These are phyloP conservation scores for Thecaphora thlaspeos DNA, from an alignment of 1,284 basidiomycete genomes.

Conservation along the genomic window DNA sequence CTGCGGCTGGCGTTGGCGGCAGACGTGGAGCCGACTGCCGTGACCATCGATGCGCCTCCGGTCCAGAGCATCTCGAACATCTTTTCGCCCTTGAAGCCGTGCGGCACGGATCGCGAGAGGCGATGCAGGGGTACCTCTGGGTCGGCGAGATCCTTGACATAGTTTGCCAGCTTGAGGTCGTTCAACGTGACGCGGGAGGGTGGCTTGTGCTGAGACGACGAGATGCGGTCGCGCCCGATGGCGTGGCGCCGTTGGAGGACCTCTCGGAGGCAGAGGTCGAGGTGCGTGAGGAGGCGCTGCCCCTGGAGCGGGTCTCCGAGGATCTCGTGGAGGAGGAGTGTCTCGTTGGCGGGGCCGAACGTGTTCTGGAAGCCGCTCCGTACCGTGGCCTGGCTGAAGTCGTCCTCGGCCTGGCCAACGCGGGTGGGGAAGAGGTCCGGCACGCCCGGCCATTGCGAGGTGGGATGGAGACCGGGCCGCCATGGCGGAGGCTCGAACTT, in stretches of 20 bases:
- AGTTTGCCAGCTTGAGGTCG: slow-evolving; percentile 80
- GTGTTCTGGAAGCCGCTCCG: slow-evolving; percentile 72
- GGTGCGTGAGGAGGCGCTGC: slow-evolving; percentile 12
- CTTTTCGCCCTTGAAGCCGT: slow-evolving; percentile 87
- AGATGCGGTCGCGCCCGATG: slow-evolving; percentile 13
- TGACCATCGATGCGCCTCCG: slow-evolving; percentile 34
- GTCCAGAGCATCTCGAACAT: slow-evolving; percentile 82
- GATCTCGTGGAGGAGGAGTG: slow-evolving; percentile 64
- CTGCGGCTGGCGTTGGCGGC: neutral
- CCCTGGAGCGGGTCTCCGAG: slow-evolving; percentile 62
- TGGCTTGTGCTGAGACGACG: slow-evolving; percentile 21
- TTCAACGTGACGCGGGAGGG: slow-evolving; percentile 75
- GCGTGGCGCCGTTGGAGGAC: slow-evolving; percentile 29
- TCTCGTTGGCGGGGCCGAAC: slow-evolving; percentile 59
- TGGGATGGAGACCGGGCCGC: slow-evolving; percentile 48
- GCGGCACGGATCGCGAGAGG: slow-evolving; percentile 83
- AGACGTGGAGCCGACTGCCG: too few relatives aligned
- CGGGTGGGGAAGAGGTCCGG: slow-evolving; percentile 81
- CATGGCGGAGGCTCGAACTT: slow-evolving; percentile 39
- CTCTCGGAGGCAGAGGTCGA: slow-evolving; percentile 37
- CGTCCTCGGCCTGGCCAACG: slow-evolving; percentile 80
- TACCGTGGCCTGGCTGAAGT: slow-evolving; percentile 73
- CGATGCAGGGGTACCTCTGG: slow-evolving; percentile 82
- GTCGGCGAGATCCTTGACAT: slow-evolving; percentile 88
- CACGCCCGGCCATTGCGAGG: slow-evolving; percentile 17